These are phyloP conservation scores for Rubia yunnanensis DNA, from an alignment of 257 asterid genomes.

Conservation along the genomic window DNA sequence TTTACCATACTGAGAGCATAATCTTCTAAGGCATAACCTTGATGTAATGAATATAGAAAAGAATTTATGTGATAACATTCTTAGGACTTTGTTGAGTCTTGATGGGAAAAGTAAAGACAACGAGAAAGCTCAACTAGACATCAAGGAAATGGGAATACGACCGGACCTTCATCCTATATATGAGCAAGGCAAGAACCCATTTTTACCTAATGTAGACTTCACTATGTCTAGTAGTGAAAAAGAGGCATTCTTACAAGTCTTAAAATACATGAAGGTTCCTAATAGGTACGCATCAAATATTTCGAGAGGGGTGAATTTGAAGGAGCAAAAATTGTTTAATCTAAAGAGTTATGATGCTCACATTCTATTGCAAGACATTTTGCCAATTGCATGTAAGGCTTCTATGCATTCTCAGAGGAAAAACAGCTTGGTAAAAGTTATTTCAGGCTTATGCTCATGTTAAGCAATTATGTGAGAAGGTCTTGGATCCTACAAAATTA, in stretches of 20 bases:
- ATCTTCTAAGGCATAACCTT: too few relatives aligned
- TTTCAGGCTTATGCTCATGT: too few relatives aligned
- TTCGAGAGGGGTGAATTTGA: neutral
- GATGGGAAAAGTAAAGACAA: neutral
- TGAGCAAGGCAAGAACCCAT: neutral
- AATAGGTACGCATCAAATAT: neutral
- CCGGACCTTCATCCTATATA: neutral
- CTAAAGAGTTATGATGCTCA: neutral
- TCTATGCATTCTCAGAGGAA: neutral
- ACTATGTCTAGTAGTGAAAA: neutral
- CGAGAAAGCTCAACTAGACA: neutral
- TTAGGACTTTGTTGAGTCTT: neutral
- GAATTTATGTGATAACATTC: neutral
- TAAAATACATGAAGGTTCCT: neutral
- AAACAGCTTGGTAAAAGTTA: neutral
- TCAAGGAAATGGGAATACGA: neutral
- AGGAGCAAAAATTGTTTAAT: neutral
- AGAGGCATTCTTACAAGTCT: neutral
- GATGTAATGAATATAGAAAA: too few relatives aligned
- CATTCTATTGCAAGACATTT: neutral
- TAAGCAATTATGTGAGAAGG: neutral
- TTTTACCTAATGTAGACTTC: neutral
- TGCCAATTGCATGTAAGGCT: neutral
- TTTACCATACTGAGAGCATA: too few relatives aligned
- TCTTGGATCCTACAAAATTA: neutral